phyloP scores from a whole-genome alignment of 208 protist species.

The Porcisia hertigi region DNA sequence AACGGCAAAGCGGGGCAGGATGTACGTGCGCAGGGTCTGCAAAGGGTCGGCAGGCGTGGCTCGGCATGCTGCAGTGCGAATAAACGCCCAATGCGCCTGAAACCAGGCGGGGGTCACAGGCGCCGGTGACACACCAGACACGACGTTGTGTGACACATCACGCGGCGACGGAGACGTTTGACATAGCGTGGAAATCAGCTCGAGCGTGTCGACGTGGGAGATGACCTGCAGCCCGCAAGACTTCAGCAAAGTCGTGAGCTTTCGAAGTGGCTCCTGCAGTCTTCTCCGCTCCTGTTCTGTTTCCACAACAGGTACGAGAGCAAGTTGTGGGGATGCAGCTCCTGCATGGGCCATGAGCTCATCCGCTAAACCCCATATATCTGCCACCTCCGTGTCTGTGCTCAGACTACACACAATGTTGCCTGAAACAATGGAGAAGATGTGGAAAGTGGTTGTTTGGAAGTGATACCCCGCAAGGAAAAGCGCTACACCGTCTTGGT shows the following conservation, averaged over 20 bases:
- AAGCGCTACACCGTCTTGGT: constrained; percentile 30
- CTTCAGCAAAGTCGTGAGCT: constrained; percentile 33
- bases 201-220: constrained; percentile 61
- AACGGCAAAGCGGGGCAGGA: constrained; percentile 64
- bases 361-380: constrained; percentile 53
- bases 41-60: constrained; percentile 55
- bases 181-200: constrained; percentile 43
- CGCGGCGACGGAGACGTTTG: constrained; percentile 27
- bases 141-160: constrained; percentile 21
- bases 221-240: constrained; percentile 61
- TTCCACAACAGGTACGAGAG: constrained; percentile 64
- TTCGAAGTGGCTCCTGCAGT: constrained; percentile 34
- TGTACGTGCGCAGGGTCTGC: constrained; percentile 38
- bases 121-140: constrained; percentile 17
- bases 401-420: constrained; percentile 29
- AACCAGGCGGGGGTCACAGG: constrained; percentile 47
- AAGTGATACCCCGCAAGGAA: constrained; percentile 53
- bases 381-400: background rate
- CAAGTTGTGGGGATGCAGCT: constrained; percentile 35
- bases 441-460: constrained; percentile 16
- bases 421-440: constrained; percentile 57
- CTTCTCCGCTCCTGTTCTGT: constrained; percentile 39
- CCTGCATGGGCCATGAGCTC: constrained; percentile 57
- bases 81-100: constrained; percentile 55
- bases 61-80: constrained; percentile 69